Percentiles rank a stretch among this genome's conserved stretches.
phyloP scores from a whole-genome alignment of 345 rosid species.

The Eucalyptus camaldulensis region DNA sequence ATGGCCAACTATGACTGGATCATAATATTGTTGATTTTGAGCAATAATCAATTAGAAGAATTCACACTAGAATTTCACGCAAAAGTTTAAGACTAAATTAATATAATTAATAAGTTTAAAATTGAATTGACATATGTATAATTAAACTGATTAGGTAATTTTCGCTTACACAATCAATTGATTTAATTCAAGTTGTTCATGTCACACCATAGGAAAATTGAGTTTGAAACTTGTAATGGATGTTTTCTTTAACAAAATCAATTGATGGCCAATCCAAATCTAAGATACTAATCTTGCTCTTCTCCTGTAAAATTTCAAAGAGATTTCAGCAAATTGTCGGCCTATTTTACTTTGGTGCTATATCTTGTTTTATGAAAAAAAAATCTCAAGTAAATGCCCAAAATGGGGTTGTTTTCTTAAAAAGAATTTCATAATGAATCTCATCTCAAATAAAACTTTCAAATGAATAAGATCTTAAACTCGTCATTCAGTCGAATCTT shows the following conservation, averaged over 20 bases:
- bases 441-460: neutral
- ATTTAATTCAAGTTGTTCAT: neutral
- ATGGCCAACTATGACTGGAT: rapidly evolving
- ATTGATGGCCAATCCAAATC: neutral
- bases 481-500: neutral
- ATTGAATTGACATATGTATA: neutral
- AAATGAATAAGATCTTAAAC: neutral
- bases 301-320: neutral
- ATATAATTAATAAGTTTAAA: neutral
- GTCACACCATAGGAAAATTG: neutral
- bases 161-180: neutral
- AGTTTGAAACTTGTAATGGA: neutral
- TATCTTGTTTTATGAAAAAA: neutral
- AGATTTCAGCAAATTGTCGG: neutral
- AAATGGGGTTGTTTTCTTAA: neutral
- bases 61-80: rapidly evolving
- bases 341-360: neutral
- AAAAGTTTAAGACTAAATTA: rapidly evolving
- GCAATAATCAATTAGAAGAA: neutral
- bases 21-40: rapidly evolving
- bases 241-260: neutral
- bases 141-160: neutral
- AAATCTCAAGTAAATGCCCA: neutral
- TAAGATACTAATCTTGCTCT: neutral
- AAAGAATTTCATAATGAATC: neutral